phyloP scores from a whole-genome alignment of 2,329 filamentous ascomycete genomes.

The Talaromyces sp. region DNA sequence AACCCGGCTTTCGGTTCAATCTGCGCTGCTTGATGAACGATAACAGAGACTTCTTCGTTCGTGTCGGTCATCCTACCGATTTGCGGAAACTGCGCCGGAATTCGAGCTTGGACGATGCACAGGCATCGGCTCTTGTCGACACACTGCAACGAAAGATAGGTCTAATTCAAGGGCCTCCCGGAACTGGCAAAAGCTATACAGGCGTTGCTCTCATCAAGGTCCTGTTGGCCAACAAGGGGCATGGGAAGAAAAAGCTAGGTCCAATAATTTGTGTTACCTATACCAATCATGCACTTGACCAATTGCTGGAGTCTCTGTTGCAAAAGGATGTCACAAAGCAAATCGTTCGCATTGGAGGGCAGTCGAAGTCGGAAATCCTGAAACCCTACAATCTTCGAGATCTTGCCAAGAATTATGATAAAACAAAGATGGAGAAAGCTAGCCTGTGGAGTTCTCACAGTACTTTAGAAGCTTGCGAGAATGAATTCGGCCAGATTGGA shows the following conservation, averaged over 20 bases:
- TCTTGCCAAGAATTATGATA: constrained; percentile 2
- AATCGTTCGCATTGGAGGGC: constrained; percentile 56
- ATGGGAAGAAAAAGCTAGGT: constrained; percentile 30
- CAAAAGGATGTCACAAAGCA: constrained; percentile 20
- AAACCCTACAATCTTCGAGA: constrained; percentile 47
- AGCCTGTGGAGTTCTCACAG: not conserved
- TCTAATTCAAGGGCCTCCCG: constrained; percentile 65
- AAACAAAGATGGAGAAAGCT: constrained; percentile 5
- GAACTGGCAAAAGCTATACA: constrained; percentile 62
- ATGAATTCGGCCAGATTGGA: not conserved
- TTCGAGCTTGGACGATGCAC: constrained; percentile 50
- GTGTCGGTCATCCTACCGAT: constrained; percentile 27
- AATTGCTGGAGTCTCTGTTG: constrained; percentile 35
- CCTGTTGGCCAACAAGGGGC: constrained; percentile 26
- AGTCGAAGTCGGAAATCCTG: constrained; percentile 51
- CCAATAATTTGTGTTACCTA: constrained; percentile 48
- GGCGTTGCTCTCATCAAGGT: constrained; percentile 56
- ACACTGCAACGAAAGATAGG: constrained; percentile 52
- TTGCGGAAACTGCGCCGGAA: constrained; percentile 24
- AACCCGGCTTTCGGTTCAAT: constrained; percentile 47
- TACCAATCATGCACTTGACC: constrained; percentile 53
- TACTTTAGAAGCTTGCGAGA: not conserved
- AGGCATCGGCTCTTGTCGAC: constrained; percentile 49
- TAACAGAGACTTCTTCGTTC: constrained; percentile 21
- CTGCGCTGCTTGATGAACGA: constrained; percentile 25